Percentiles rank a stretch among this genome's conserved stretches.
These are phyloP conservation scores for Dittrichia graveolens DNA, from an alignment of 129 eudicot species.

Conservation along the genomic window DNA sequence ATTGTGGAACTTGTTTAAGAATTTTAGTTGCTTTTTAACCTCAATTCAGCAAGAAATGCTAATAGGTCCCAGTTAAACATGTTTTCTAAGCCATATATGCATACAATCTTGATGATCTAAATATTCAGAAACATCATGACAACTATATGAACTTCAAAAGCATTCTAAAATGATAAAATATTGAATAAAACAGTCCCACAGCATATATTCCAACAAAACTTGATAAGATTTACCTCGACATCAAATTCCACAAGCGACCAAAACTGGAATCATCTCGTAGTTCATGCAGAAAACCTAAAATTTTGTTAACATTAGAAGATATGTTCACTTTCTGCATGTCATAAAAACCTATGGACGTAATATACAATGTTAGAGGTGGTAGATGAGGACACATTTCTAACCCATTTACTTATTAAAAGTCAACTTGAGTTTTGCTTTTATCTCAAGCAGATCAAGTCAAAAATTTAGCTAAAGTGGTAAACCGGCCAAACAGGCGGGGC, in stretches of 20 bases:
- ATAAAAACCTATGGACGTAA: slow-evolving; percentile 11
- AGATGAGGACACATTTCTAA: neutral
- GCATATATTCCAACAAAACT: slow-evolving; percentile 8
- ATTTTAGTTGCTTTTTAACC: neutral
- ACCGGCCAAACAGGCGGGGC: neutral
- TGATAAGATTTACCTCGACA: slow-evolving; percentile 62
- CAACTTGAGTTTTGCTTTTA: neutral
- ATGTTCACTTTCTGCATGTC: slow-evolving; percentile 9
- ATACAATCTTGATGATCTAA: neutral
- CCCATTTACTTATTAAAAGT: neutral
- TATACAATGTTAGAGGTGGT: neutral
- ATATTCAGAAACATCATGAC: slow-evolving; percentile 10
- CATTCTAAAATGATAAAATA: slow-evolving; percentile 22
- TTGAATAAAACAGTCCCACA: slow-evolving; percentile 19
- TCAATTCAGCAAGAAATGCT: neutral
- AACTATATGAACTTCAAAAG: slow-evolving; percentile 8
- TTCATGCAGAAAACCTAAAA: slow-evolving; percentile 69
- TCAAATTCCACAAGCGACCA: slow-evolving; percentile 83
- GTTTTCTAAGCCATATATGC: neutral
- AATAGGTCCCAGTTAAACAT: neutral
- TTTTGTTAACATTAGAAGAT: slow-evolving; percentile 15
- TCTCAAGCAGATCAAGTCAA: neutral
- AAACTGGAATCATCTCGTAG: slow-evolving; percentile 87
- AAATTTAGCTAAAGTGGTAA: neutral
- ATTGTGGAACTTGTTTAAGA: slow-evolving; percentile 6